Base-by-base conservation (phyloP, 108 stramenopile species). In the Stephanodiscus triporus region DNA sequence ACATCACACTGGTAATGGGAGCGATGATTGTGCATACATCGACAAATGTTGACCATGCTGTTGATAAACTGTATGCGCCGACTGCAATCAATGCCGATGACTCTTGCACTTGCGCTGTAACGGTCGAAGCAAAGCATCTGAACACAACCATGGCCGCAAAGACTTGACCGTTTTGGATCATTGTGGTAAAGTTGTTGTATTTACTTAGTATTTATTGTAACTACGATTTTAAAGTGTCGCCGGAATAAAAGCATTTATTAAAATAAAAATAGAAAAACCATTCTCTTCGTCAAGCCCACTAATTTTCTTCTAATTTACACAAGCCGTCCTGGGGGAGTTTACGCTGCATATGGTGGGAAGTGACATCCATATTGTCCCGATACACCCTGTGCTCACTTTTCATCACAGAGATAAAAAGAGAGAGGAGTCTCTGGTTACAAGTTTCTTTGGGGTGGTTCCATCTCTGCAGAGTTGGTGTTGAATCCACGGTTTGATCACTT, bases 71-170 rank as follows among this genome's bases (percentile, higher is more conserved):
- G 23, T 22, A 1, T 49, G 54, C 59, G 2, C 40, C 58, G 16
- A 48, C 70, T 17, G 58, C 14, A 24, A 60, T 71, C 29, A 27
- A 36, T 30, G 23, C 22, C 13, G 38, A 22, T 26, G 38, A 22
- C 49, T 68, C 68, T n/a, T 68, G n/a, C 55, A 60, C 45, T 49
- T 71, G 70, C 48, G 70, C 59, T 30, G 22, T 47, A 49, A 49
- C 42, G 49, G 36, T 6, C 30, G 30, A 34, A 59, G 30, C 27
- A 13, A 34, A 17, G 58, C 58, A 34, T 3, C 34, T 32, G 30
- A 59, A 32, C 14, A 36, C 30, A 0, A 59, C 0, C 2, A 59
- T 13, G 27, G 34, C 58, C 14, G 30, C 30, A 37, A 59, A 26
- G 8, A 13, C 23, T 54, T 26, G 23, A 16, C 26, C 23, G 9